These are phyloP conservation scores for Carnegiea gigantea DNA, from an alignment of 179 eudicot genomes.

Conservation along the genomic window DNA sequence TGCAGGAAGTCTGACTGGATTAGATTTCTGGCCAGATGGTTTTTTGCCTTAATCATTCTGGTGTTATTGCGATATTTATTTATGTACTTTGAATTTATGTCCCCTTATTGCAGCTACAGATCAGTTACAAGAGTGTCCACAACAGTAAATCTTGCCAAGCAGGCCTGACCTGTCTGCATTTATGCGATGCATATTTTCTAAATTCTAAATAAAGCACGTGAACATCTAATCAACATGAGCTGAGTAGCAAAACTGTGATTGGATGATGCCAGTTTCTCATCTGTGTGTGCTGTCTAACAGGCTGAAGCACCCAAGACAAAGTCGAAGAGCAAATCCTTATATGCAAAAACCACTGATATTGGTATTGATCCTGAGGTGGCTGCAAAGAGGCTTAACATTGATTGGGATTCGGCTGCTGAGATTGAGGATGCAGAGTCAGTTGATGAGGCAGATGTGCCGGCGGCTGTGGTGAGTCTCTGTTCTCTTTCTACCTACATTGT, in stretches of 20 bases:
- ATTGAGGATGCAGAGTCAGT: constrained; percentile 46
- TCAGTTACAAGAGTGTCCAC: neutral
- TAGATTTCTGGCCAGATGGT: no score
- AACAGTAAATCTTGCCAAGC: neutral
- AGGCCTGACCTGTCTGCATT: no score
- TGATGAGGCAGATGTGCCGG: constrained; percentile 68
- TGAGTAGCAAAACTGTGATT: neutral
- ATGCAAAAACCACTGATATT: constrained; percentile 87
- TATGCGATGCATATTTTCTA: neutral
- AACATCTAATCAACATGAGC: neutral
- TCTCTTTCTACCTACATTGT: neutral
- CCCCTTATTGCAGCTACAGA: neutral
- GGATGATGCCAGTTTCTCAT: neutral
- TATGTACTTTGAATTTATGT: neutral
- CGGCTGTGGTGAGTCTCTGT: constrained; percentile 54
- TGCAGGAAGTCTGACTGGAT: no score
- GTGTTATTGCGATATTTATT: neutral
- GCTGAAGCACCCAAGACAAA: constrained; percentile 40
- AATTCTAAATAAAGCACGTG: neutral
- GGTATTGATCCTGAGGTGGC: constrained; percentile 84
- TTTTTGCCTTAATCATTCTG: no score
- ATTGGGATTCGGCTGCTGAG: constrained; percentile 97
- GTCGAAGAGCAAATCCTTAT: constrained; percentile 58
- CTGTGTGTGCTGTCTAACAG: constrained; percentile 16
- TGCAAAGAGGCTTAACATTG: constrained; percentile 77